Evolutionary conservation across 768 basidiomycete species (phyloP), one percentile per base, ranked within the genome.

Genomic region (Phylloporus sp.): DNA sequence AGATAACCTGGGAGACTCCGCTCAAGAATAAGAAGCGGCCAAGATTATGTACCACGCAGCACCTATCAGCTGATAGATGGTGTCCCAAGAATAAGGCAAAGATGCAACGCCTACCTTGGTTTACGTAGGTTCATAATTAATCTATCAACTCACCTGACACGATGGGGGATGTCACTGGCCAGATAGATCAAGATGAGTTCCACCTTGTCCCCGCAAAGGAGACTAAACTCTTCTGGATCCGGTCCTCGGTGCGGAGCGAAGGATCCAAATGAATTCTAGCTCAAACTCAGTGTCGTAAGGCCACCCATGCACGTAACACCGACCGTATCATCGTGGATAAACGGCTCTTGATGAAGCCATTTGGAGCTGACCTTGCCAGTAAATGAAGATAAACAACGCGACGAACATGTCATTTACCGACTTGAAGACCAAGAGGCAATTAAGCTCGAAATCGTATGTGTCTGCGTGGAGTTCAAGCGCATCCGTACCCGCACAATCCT

Each of bases 361-460:
- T n/a, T n/a, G n/a, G n/a, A n/a, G n/a, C n/a, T n/a, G n/a, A n/a
- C n/a, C n/a, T n/a, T n/a, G n/a, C n/a, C n/a, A 16, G 24, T 31
- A 57, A 60, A 61, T 10, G 61, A 13, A 29, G 11, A 29, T 36
- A 58, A 59, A 59, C 32, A 55, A 35, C 29, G 13, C n/a, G 2
- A n/a, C 36, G 4, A 15, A 11, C 49, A 75, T 74, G 74, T 70
- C 70, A 10, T 76, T 75, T 32, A 34, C 57, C 29, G 63, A 65
- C 34, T 55, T 76, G 26, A 67, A 66, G 43, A 55, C 59, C 36
- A 57, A 60, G 43, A 65, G 67, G 24, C 63, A 68, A 42, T 32
- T 62, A n/a, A 71, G 48, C 16, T 59, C 63, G 35, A 65, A 50
- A 70, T 72, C 70, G 64, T 71, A 71, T 70, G 65, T 74, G 11